These are phyloP conservation scores for Aspergillus sp. DNA, from an alignment of 2,329 filamentous ascomycete genomes.

Conservation along the genomic window DNA sequence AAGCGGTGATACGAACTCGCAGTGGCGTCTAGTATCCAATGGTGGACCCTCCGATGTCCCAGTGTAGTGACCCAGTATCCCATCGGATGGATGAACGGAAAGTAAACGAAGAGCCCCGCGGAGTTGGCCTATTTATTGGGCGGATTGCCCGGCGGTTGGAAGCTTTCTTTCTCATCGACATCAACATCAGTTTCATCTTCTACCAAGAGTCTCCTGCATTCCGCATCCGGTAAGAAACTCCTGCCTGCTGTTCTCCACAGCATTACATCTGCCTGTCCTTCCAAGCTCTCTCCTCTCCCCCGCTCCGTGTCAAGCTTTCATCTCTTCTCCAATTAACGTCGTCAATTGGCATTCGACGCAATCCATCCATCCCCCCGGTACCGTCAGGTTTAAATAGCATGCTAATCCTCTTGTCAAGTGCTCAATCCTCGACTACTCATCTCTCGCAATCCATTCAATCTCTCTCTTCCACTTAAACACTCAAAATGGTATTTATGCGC, in stretches of 20 bases:
- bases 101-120: background rate
- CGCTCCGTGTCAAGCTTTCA: constrained; percentile 7
- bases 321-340: constrained; percentile 4
- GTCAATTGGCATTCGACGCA: background rate
- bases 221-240: constrained; percentile 5
- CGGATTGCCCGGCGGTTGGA: constrained; percentile 11
- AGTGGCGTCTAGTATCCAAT: background rate
- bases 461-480: constrained; percentile 10
- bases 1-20: background rate
- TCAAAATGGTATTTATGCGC: constrained; percentile 64
- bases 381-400: constrained; percentile 3
- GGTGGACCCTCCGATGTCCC: background rate
- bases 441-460: background rate
- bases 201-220: background rate
- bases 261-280: background rate
- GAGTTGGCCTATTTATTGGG: constrained; percentile 20
- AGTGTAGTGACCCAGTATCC: background rate
- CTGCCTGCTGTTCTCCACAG: background rate
- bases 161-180: constrained; percentile 7
- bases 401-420: constrained; percentile 10
- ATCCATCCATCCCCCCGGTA: background rate
- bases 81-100: constrained; percentile 1
- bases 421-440: background rate
- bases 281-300: constrained; percentile 2
- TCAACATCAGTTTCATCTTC: constrained; percentile 1